phyloP scores from a whole-genome alignment of 78 protist species.

The Dictyostelium brefeldianum region DNA sequence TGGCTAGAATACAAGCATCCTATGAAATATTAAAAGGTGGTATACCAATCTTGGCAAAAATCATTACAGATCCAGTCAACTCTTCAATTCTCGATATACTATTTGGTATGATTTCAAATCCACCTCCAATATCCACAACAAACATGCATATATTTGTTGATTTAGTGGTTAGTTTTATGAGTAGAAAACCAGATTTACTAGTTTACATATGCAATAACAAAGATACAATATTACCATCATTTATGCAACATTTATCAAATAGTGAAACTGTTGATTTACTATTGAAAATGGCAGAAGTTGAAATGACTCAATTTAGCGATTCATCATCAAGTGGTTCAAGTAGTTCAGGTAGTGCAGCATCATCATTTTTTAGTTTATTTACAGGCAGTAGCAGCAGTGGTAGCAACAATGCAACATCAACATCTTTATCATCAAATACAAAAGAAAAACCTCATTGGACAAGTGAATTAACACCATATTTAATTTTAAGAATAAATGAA shows the following conservation, averaged over 20 bases:
- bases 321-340: not conserved
- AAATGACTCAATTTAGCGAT: slow-evolving; percentile 41
- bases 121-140: slow-evolving; percentile 45
- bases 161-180: not conserved
- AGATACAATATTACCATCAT: slow-evolving; percentile 44
- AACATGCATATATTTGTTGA: slow-evolving; percentile 59
- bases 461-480: slow-evolving; percentile 51
- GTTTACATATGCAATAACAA: slow-evolving; percentile 44
- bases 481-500: slow-evolving; percentile 61
- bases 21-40: slow-evolving; percentile 72
- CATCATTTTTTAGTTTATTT: slow-evolving; percentile 27
- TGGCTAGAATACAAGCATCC: slow-evolving; percentile 41
- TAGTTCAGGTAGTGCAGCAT: not conserved
- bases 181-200: slow-evolving; percentile 48
- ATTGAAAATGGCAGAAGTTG: slow-evolving; percentile 65
- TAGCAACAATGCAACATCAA: not conserved
- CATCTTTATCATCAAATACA: not conserved
- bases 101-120: slow-evolving; percentile 34
- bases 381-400: not conserved
- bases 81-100: slow-evolving; percentile 28
- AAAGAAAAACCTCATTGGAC: slow-evolving; percentile 70
- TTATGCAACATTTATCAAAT: slow-evolving; percentile 33
- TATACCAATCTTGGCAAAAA: slow-evolving; percentile 1
- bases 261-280: slow-evolving; percentile 46
- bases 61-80: slow-evolving; percentile 43